phyloP scores from a whole-genome alignment of 768 basidiomycete genomes.

The Clavulina sp. region DNA sequence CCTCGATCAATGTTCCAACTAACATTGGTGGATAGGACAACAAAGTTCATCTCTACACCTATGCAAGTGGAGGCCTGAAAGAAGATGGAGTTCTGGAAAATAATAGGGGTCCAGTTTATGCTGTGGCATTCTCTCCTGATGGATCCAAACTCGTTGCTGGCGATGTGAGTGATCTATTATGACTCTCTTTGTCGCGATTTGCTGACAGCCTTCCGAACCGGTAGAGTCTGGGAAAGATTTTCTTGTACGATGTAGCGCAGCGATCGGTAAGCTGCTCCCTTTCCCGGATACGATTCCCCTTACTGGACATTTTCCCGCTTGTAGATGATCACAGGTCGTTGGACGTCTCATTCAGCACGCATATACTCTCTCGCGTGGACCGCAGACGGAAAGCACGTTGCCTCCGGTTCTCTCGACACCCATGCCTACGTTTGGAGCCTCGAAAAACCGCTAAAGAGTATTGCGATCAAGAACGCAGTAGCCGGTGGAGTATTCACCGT shows the following conservation, averaged over 20 bases:
- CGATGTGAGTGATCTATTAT: slow-evolving; percentile 43
- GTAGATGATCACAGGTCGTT: slow-evolving; percentile 52
- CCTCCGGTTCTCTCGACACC: slow-evolving; percentile 84
- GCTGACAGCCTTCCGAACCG: not conserved
- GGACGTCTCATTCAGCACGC: slow-evolving; percentile 75
- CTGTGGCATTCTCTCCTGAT: slow-evolving; percentile 65
- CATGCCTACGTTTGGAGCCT: slow-evolving; percentile 81
- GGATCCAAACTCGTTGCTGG: slow-evolving; percentile 61
- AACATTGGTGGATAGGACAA: slow-evolving; percentile 32
- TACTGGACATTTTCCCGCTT: not conserved
- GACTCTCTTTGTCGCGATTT: not conserved
- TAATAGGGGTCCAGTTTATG: slow-evolving; percentile 52
- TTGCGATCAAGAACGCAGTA: slow-evolving; percentile 70
- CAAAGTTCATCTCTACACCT: slow-evolving; percentile 55
- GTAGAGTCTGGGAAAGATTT: slow-evolving; percentile 66
- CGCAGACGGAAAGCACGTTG: slow-evolving; percentile 53
- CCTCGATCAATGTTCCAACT: not conserved
- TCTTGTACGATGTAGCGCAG: slow-evolving; percentile 53
- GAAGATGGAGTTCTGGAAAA: slow-evolving; percentile 42
- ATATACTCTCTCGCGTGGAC: slow-evolving; percentile 68
- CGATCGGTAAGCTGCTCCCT: slow-evolving; percentile 30
- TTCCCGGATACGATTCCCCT: not conserved
- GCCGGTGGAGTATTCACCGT: slow-evolving; percentile 78
- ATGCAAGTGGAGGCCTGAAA: slow-evolving; percentile 44
- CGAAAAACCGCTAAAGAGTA: slow-evolving; percentile 41